phyloP scores from a whole-genome alignment of 2,329 filamentous ascomycete genomes.

The Clarireedia hainanense region DNA sequence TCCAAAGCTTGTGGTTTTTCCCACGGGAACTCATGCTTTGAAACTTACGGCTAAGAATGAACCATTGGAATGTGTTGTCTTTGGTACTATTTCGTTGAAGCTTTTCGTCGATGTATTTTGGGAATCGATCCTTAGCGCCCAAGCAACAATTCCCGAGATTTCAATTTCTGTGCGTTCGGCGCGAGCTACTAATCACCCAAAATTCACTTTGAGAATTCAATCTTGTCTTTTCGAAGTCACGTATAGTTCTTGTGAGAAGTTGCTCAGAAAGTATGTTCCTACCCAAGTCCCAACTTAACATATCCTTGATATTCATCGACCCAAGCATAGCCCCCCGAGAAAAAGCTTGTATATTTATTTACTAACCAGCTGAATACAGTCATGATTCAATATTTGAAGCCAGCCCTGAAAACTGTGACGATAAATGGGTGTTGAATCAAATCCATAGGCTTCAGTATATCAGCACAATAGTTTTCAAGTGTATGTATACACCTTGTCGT shows the following conservation, averaged over 20 bases:
- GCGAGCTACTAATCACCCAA: background rate
- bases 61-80: constrained; percentile 10
- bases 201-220: background rate
- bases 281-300: background rate
- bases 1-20: constrained; percentile 8
- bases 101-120: constrained; percentile 11
- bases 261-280: constrained; percentile 15
- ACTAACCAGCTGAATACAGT: background rate
- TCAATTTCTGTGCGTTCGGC: background rate
- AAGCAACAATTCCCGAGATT: background rate
- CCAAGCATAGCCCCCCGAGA: background rate
- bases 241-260: constrained; percentile 13
- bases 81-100: constrained; percentile 9
- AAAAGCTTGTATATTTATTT: background rate
- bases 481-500: background rate
- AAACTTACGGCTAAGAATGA: constrained; percentile 8
- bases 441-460: background rate
- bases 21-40: constrained; percentile 6
- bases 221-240: constrained; percentile 11
- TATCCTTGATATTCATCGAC: background rate
- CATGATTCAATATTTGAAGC: background rate
- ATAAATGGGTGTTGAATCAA: background rate
- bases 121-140: constrained; percentile 6
- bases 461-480: background rate
- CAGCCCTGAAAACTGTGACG: background rate